Evolutionary conservation across 768 basidiomycete species (phyloP), one percentile per base, ranked within the genome.

Genomic region (Coprinellus aureogranulatus): DNA sequence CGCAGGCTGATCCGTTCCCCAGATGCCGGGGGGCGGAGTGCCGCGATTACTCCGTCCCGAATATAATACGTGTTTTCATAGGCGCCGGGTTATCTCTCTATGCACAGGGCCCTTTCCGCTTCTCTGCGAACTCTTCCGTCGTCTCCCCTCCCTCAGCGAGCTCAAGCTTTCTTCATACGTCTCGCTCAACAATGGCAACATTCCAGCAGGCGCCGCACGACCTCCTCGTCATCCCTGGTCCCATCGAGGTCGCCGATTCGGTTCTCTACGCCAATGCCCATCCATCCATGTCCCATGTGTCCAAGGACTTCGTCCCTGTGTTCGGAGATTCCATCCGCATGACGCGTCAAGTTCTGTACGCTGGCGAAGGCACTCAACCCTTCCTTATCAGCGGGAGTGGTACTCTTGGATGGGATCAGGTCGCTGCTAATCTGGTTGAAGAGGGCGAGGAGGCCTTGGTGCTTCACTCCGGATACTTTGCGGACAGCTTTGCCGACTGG

Each of bases 371-470:
- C 23, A 90, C 81, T 0, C 97, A 98, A 67, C 92, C 94, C 0
- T 94, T 99, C 79, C 74, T 99, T 65, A 89, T 98, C 60, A 87
- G 94, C 26, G 97, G 97, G 1, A 91, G 88, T 54, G 97, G 97
- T 16, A 98, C 97, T 2, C 80, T 99, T 31, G 97, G 97, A 27
- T 98, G 95, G 94, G 95, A 98, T 70, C 90, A 92, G 83, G 90
- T 94, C 40, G 87, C 92, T 0, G 84, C 92, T 8, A 98, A 98
- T 72, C 81, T 99, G 54, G 79, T 98, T n/a, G 88, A 90, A 64
- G 80, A 82, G 3, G 87, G 87, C 54, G 89, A 94, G 63, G 75
- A 85, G 58, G 91, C 80, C 22, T 84, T 97, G 51, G 91, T 98
- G 0, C 78, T 97, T 48, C 85, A 93, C 72, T 87, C 85, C 22